phyloP scores from a whole-genome alignment of 2,329 filamentous ascomycete genomes.

The Penicillium occitanis region DNA sequence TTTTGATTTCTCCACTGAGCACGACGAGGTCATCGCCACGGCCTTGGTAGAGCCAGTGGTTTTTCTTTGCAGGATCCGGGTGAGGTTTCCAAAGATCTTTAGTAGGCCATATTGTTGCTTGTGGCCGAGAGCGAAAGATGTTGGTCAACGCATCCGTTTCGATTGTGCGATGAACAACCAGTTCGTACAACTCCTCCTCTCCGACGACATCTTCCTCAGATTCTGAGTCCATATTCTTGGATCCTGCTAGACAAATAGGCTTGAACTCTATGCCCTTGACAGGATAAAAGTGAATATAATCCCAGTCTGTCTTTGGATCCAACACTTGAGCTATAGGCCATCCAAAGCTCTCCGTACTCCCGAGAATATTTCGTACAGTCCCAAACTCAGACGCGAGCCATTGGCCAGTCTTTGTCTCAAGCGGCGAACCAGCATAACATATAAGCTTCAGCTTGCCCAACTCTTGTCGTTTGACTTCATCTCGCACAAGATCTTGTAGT shows the following conservation, averaged over 20 bases:
- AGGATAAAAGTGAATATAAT: conserved; percentile 26
- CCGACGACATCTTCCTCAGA: conserved; percentile 10
- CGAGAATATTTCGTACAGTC: conserved; percentile 22
- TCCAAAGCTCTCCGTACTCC: conserved; percentile 27
- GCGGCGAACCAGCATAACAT: conserved; percentile 28
- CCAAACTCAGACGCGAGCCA: conserved; percentile 25
- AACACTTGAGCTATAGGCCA: conserved; percentile 23
- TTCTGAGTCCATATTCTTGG: neutral
- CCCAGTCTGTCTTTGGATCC: conserved; percentile 23
- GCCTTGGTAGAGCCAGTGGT: conserved; percentile 30
- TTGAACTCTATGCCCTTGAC: conserved; percentile 22
- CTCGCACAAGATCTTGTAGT: conserved; percentile 27
- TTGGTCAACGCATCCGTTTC: conserved; percentile 25
- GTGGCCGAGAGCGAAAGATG: conserved; percentile 25
- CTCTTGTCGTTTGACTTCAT: conserved; percentile 21
- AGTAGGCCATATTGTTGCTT: conserved; percentile 25
- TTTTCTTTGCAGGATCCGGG: conserved; percentile 21
- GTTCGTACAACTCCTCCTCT: conserved; percentile 25
- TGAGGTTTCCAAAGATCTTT: conserved; percentile 30
- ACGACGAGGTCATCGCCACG: conserved; percentile 26
- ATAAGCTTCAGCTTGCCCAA: conserved; percentile 24
- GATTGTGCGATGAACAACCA: conserved; percentile 26
- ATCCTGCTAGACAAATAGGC: neutral
- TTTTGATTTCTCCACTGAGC: conserved; percentile 25
- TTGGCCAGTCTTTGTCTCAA: conserved; percentile 29